These are phyloP conservation scores for Stevia rebaudiana DNA, from an alignment of 140 eudicot genomes.

Conservation along the genomic window DNA sequence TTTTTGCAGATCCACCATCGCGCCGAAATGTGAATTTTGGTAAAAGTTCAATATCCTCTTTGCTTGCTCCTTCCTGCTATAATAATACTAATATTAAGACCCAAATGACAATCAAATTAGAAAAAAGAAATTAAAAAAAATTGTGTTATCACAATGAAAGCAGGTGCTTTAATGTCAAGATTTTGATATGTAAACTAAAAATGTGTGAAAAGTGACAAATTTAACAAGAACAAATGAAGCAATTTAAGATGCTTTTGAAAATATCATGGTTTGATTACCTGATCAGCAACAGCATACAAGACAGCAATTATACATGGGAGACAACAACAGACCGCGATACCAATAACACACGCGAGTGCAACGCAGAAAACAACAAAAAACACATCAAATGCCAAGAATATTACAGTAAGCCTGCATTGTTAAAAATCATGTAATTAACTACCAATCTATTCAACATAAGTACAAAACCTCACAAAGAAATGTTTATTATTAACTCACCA, in stretches of 20 bases:
- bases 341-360: conserved; percentile 67
- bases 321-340: conserved; percentile 68
- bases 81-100: not conserved
- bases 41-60: conserved; percentile 72
- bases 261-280: conserved; percentile 33
- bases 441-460: not conserved
- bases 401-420: conserved; percentile 60
- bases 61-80: conserved; percentile 87
- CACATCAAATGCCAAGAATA: conserved; percentile 69
- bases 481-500: conserved; percentile 34
- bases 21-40: conserved; percentile 56
- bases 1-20: conserved; percentile 47
- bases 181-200: not conserved
- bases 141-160: not conserved
- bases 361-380: conserved; percentile 71
- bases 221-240: not conserved
- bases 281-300: conserved; percentile 73
- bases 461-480: not conserved
- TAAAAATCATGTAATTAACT: not conserved
- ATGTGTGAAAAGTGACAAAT: conserved; percentile 9
- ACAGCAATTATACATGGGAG: conserved; percentile 74
- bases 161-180: not conserved
- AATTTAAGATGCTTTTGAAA: not conserved
- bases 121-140: too few relatives aligned
- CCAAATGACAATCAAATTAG: not conserved